These are phyloP conservation scores for Penicillium sp. DNA, from an alignment of 2,329 filamentous ascomycete genomes.

Conservation along the genomic window DNA sequence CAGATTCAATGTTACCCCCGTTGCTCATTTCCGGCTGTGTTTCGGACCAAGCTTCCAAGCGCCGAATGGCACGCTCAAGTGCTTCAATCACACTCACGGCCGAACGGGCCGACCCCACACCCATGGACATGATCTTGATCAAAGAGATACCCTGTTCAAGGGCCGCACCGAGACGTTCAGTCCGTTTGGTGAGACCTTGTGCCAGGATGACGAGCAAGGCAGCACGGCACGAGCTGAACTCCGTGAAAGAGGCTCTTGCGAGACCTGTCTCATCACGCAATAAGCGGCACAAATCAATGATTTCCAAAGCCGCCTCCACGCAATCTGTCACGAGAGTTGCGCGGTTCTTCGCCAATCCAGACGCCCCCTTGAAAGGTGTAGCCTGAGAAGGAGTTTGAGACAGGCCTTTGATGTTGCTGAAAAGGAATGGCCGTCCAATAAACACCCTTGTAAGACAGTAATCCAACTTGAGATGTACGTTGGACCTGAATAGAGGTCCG, in stretches of 20 bases:
- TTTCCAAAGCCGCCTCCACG: constrained; percentile 54
- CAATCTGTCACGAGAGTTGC: constrained; percentile 53
- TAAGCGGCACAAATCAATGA: constrained; percentile 53
- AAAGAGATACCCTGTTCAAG: constrained; percentile 53
- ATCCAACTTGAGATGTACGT: constrained; percentile 55
- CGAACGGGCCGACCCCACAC: constrained; percentile 55
- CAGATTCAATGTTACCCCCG: constrained; percentile 45
- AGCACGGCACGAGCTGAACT: constrained; percentile 58
- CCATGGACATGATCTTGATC: constrained; percentile 56
- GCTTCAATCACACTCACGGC: constrained; percentile 57
- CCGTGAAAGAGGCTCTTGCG: constrained; percentile 57
- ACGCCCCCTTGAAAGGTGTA: constrained; percentile 29
- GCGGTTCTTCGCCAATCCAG: constrained; percentile 37
- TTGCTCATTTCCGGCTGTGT: constrained; percentile 31
- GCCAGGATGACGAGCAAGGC: constrained; percentile 53
- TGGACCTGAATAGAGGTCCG: constrained; percentile 48
- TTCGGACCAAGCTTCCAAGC: constrained; percentile 49
- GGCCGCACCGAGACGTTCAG: constrained; percentile 47
- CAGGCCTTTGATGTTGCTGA: constrained; percentile 40
- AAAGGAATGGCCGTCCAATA: constrained; percentile 56
- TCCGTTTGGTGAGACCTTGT: constrained; percentile 42
- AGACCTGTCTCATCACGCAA: constrained; percentile 55
- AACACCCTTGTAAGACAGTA: constrained; percentile 58
- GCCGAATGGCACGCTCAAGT: constrained; percentile 51
- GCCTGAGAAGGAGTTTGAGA: constrained; percentile 22